Base-by-base conservation (phyloP, 495 filamentous ascomycete species). In the Aspergillus homomorphus region DNA sequence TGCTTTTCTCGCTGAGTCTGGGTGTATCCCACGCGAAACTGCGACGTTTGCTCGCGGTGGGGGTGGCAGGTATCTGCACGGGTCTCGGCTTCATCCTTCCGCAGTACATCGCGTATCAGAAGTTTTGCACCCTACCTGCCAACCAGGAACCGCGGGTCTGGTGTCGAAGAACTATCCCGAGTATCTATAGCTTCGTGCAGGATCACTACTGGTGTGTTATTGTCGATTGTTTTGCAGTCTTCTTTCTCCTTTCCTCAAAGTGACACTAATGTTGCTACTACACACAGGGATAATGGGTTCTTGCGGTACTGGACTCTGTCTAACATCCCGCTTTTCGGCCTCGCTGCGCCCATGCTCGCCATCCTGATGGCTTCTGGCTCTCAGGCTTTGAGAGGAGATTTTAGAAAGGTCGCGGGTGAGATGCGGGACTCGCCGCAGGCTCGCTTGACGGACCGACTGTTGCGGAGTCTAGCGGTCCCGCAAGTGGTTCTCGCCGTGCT, bases 281-380 rank as follows among this genome's bases (percentile, higher is more conserved):
- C 4, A 16, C 28, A 19, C 19, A 56, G 54, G 54, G 21, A 56
- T 42, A 56, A 56, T 22, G 54, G 54, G 10, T 56, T 56, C 26
- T 33, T 56, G 21, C 54, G 54, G 12, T 56, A 56, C 24, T 56
- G 54, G 54, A 56, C 45, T n/a, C 18, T 56, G n/a, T 56, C 54
- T 14, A 56, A 56, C 49, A 10, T 56, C 12, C 54, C 54, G 4
- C 44, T 56, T 2, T 56, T 56, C 28, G 54, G 24, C 18, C 49
- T 56, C 18, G 54, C 54, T 4, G 26, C 9, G 19, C 54, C 54
- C 21, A 50, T 56, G 54, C n/a, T 56, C 21, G 45, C 45, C 8
- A 56, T 56, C 28, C 41, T 56, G 20, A 18, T 33, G 9, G 48
- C 38, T 8, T 56, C 54, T 42, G 24, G 45, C 12, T 6, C 22